Base-by-base conservation (phyloP, 805 yeast species). In the Alloascoidea hylecoeti region DNA sequence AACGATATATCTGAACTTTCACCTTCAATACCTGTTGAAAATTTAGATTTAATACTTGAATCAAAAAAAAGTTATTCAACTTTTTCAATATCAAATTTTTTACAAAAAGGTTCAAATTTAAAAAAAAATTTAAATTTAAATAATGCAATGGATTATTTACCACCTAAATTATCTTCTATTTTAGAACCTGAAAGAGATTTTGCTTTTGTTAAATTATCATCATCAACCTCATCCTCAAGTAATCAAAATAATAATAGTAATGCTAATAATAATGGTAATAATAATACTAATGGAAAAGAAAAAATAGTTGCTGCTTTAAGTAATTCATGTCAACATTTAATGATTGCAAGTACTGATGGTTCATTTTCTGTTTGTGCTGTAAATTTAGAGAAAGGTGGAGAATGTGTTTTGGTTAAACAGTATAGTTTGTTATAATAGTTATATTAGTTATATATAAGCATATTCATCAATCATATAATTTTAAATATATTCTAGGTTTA, bases 311-410 rank as follows among this genome's bases (percentile, higher is more conserved):
- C 63, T 12, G 65, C 63, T 4, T 43, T 63, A 28, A 51, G 58
- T 30, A 51, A 60, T 15, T 46, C 49, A 12, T 41, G 50, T 16
- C 55, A 18, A 34, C 57, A 70, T 48, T 75, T 75, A 12, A 68
- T 75, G 41, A 89, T 86, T 4, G 83, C 84, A 3, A 83, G 95
- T 1, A 69, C 79, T 0, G 82, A 76, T 40, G 97, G 97, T 0
- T 72, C 70, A 46, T 79, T 82, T 46, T 80, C 78, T 49, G 82
- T 80, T 37, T 89, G 84, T 55, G 78, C 78, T 2, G 60, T 89
- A 35, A 92, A 85, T 44, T 78, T 92, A 0, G 94, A 78, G 43
- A 60, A 88, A 39, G 97, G 97, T 1, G 98, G 98, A 2, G 96
- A 88, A 51, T 89, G 97, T 57, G 72, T 79, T 32, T 60, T 85